Conservation (phyloP, 768 basidiomycete genomes). For the Hypholoma fasciculare region DNA sequence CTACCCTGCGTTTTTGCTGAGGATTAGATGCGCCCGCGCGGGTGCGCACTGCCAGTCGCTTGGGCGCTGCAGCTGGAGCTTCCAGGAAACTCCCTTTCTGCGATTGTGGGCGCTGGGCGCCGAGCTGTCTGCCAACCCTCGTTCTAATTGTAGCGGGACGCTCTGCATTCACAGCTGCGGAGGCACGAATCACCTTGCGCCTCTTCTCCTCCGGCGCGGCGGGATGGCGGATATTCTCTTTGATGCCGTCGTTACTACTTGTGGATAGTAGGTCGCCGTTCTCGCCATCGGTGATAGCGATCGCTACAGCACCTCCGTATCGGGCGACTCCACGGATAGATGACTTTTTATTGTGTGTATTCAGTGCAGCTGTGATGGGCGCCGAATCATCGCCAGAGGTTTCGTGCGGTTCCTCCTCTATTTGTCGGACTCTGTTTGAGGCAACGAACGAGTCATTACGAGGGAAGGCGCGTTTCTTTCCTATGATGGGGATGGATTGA, state of each 20-base stretch:
- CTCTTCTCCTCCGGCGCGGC: slow-evolving; percentile 30
- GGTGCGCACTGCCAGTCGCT: slow-evolving; percentile 1
- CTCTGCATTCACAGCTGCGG: background rate
- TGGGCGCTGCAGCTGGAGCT: background rate
- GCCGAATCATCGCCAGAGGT: slow-evolving; percentile 13
- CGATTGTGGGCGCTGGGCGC: background rate
- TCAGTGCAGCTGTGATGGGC: background rate
- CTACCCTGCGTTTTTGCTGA: slow-evolving; percentile 3
- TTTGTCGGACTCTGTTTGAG: slow-evolving; percentile 20
- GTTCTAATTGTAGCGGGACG: background rate
- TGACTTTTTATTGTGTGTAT: background rate
- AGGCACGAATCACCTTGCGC: slow-evolving; percentile 27
- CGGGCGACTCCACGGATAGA: background rate
- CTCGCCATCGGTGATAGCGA: background rate
- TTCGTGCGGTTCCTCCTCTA: slow-evolving; percentile 18
- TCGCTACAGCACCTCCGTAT: background rate
- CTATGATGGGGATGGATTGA: slow-evolving; percentile 36
- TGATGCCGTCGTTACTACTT: slow-evolving; percentile 2
- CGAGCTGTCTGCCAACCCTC: background rate
- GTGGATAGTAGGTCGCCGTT: background rate
- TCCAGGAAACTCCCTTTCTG: slow-evolving; percentile 4
- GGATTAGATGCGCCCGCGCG: background rate
- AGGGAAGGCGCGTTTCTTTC: slow-evolving; percentile 42
- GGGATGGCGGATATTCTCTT: slow-evolving; percentile 17
- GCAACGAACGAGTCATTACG: slow-evolving; percentile 15